phyloP scores from a whole-genome alignment of 192 early-diverging fungal species.

The Linnemannia schmuckeri region DNA sequence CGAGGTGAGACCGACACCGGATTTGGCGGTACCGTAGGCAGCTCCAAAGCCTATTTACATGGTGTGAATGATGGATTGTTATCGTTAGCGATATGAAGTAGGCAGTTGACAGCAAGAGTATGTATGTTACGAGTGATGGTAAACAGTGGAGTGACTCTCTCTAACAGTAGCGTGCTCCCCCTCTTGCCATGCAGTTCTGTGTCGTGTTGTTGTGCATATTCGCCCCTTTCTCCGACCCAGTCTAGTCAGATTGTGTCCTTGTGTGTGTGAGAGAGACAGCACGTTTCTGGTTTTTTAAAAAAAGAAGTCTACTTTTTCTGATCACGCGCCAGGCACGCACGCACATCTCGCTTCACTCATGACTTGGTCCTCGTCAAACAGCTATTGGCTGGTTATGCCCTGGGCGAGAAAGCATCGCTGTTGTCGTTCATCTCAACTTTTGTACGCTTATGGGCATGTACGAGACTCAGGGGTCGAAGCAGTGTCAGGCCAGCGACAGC shows the following conservation, averaged over 20 bases:
- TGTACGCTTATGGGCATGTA: no score
- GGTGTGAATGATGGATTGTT: background rate
- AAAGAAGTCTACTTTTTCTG: slow-evolving; percentile 10
- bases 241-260: background rate
- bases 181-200: background rate
- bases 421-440: background rate
- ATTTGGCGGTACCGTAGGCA: slow-evolving; percentile 93
- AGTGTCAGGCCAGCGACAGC: no score
- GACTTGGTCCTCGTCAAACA: background rate
- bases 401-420: background rate
- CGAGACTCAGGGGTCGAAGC: no score
- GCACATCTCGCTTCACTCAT: background rate
- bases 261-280: background rate
- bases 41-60: slow-evolving; percentile 82
- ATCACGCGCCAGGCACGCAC: slow-evolving; percentile 17
- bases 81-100: background rate
- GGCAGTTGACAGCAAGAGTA: background rate
- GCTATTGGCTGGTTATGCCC: background rate
- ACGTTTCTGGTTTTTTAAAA: background rate
- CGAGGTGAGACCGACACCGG: slow-evolving; percentile 89
- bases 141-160: background rate
- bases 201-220: slow-evolving; percentile 9
- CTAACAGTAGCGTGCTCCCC: background rate
- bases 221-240: background rate
- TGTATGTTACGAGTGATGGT: background rate